Percentiles rank a stretch among this genome's conserved stretches.
Conservation (phyloP, 805 yeast species). For the Wickerhamiella vanderwaltii region DNA sequence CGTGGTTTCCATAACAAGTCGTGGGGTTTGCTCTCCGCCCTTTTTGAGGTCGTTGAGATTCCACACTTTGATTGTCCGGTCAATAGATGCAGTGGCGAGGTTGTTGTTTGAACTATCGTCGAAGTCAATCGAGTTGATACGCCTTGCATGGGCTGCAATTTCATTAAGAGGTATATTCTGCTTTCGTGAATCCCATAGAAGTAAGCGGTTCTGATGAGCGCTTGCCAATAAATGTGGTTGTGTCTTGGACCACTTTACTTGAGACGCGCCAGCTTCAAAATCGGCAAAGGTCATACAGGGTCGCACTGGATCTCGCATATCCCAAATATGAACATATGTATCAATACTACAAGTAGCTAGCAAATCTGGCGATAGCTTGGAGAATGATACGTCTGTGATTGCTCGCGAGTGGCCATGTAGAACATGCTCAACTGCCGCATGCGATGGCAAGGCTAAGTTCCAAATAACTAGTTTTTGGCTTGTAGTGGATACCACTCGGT, state of each 20-base stretch:
- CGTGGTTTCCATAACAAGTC: slow-evolving; percentile 50
- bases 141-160: slow-evolving; percentile 66
- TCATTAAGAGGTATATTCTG: slow-evolving; percentile 64
- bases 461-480: slow-evolving; percentile 92
- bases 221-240: slow-evolving; percentile 72
- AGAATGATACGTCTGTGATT: slow-evolving; percentile 90
- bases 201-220: slow-evolving; percentile 68
- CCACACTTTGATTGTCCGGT: slow-evolving; percentile 76
- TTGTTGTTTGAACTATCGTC: slow-evolving; percentile 45
- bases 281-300: slow-evolving; percentile 79
- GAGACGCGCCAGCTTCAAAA: slow-evolving; percentile 90
- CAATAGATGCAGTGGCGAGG: slow-evolving; percentile 76
- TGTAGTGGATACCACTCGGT: slow-evolving; percentile 88
- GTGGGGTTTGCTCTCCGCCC: slow-evolving; percentile 33
- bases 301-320: slow-evolving; percentile 57
- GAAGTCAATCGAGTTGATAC: slow-evolving; percentile 84
- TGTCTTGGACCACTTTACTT: slow-evolving; percentile 81
- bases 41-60: slow-evolving; percentile 34
- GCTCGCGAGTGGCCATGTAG: slow-evolving; percentile 87
- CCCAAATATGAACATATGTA: slow-evolving; percentile 82
- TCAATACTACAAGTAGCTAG: slow-evolving; percentile 91
- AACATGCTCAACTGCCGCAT: slow-evolving; percentile 71
- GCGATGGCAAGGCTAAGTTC: slow-evolving; percentile 66
- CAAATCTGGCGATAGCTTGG: slow-evolving; percentile 71
- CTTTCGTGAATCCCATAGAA: slow-evolving; percentile 79